Evolutionary conservation across 305 asterid species (phyloP), one percentile per base, ranked within the genome.

Genomic region (Plantago rigida): DNA sequence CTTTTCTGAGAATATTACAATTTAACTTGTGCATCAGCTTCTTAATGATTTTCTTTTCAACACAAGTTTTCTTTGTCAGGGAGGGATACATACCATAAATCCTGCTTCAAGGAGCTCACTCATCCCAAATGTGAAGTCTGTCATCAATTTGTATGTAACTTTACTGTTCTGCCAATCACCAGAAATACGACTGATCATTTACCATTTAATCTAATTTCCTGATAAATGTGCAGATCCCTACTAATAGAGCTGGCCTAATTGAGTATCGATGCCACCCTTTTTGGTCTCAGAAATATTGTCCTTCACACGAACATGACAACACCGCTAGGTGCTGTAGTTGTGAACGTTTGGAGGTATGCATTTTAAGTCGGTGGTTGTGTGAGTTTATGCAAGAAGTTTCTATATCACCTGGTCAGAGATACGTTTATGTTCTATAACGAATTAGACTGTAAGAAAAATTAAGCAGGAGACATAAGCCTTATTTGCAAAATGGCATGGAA

Each of bases 61-160:
- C 77, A 81, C 80, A 78, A 89, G 96, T 90, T 87, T 79, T 87
- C 95, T 69, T 80, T 89, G 86, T 85, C 96, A 78, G 89, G 94
- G 70, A 87, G 73, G 54, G 83, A 87, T 62, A 62, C 92, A 26
- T 93, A 85, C 74, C 99, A 93, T 69, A 87, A 87, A 71, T 77
- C 90, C 24, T 93, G 99, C 82, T 93, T 93, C 87, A 89, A 85
- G 78, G 97, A 89, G 83, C 84, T 89, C 67, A 84, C 87, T 51
- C 96, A 89, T 85, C 99, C 97, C 42, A 93, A 82, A 73, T 93
- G 96, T 79, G 97, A 89, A 85, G 97, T 93, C 67, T 93, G 97
- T 76, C 82, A 82, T 71, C 94, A 86, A 67, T 92, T 80, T 74
- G 99, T 88, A 80, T 73, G 90, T 55, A 42, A 66, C 48, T 55